These are phyloP conservation scores for Clathrospora elynae DNA, from an alignment of 2,329 filamentous ascomycete genomes.

Conservation along the genomic window DNA sequence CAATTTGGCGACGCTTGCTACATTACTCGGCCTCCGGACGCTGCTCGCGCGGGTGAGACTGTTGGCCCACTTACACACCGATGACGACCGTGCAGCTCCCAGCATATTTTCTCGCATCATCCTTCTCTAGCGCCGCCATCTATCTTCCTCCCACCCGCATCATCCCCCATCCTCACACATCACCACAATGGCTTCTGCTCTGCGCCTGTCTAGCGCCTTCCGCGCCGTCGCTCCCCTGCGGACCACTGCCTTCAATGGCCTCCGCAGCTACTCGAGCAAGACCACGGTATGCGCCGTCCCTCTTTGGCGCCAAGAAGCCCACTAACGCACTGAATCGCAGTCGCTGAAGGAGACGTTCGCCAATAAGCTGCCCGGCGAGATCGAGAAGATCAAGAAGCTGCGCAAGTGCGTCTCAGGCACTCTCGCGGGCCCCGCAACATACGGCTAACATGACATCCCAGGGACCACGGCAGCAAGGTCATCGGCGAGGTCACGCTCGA, in stretches of 20 bases:
- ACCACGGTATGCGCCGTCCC: constrained; percentile 67
- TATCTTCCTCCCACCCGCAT: constrained; percentile 39
- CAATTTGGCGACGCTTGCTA: constrained; percentile 1
- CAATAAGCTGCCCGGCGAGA: constrained; percentile 91
- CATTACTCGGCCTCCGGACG: constrained; percentile 14
- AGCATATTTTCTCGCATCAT: constrained; percentile 36
- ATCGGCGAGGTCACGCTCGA: constrained; percentile 97
- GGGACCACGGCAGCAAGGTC: constrained; percentile 93
- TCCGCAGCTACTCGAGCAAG: constrained; percentile 91
- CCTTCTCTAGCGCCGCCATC: constrained; percentile 26
- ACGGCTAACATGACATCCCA: constrained; percentile 51
- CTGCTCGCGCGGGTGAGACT: constrained; percentile 11
- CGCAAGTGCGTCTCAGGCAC: constrained; percentile 69
- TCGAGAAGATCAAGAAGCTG: constrained; percentile 99
- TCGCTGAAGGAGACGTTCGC: constrained; percentile 98
- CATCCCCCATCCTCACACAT: constrained; percentile 43
- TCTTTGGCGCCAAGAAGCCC: constrained; percentile 18
- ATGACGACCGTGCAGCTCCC: constrained; percentile 24
- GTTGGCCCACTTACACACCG: constrained; percentile 6
- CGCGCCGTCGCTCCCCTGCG: constrained; percentile 70
- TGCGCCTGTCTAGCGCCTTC: constrained; percentile 82
- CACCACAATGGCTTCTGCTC: constrained; percentile 76
- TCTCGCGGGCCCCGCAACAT: constrained; percentile 16
- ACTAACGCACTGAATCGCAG: constrained; percentile 58
- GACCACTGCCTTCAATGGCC: constrained; percentile 77